Conservation (phyloP, 805 yeast species). For the Sungouiella thailandica region DNA sequence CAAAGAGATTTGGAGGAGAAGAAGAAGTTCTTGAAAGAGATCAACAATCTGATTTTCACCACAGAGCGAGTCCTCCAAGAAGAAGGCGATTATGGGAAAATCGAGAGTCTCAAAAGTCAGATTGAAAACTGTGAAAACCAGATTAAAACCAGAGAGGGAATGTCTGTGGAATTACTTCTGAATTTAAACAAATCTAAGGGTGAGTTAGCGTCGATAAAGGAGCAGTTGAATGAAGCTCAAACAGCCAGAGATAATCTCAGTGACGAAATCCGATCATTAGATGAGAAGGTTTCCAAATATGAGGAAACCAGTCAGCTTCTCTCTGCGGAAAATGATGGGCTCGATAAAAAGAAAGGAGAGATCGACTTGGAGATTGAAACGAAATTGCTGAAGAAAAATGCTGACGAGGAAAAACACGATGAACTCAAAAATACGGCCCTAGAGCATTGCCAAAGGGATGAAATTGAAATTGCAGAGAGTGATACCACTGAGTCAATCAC, state of each 20-base stretch:
- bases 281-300: slow-evolving; percentile 4
- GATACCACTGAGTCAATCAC: slow-evolving; percentile 46
- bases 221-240: slow-evolving; percentile 4
- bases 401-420: slow-evolving; percentile 10
- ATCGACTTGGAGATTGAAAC: slow-evolving; percentile 10
- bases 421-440: slow-evolving; percentile 24
- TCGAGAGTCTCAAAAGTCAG: slow-evolving; percentile 33
- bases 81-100: slow-evolving; percentile 39
- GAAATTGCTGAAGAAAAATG: slow-evolving; percentile 7
- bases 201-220: slow-evolving; percentile 2
- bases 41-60: slow-evolving; percentile 23
- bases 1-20: slow-evolving; percentile 6
- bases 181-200: slow-evolving; percentile 6
- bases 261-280: slow-evolving; percentile 15
- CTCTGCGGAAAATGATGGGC: slow-evolving; percentile 11
- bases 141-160: slow-evolving; percentile 22
- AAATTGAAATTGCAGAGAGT: slow-evolving; percentile 34
- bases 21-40: slow-evolving; percentile 10
- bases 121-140: slow-evolving; percentile 25
- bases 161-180: slow-evolving; percentile 20
- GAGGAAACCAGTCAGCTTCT: slow-evolving; percentile 16
- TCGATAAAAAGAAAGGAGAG: slow-evolving; percentile 10
- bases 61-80: slow-evolving; percentile 39
- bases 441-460: slow-evolving; percentile 44
- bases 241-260: slow-evolving; percentile 1